Conservation (phyloP, 2,329 filamentous ascomycete genomes). For the Cordyceps cicadae region DNA sequence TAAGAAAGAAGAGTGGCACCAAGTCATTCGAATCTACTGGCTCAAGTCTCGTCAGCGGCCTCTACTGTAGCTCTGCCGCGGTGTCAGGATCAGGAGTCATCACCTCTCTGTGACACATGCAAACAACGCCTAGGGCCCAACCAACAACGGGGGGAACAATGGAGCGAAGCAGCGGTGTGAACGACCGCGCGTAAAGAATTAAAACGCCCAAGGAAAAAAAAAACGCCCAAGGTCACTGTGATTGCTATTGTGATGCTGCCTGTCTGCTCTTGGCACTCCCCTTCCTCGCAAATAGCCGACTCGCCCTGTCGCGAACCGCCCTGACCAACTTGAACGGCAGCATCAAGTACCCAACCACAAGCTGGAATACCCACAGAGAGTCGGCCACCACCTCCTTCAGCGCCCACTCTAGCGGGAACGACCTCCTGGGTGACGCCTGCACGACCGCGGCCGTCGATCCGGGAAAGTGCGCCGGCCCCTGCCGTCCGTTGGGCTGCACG, state of each 20-base stretch:
- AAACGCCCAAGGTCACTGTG: too few relatives aligned
- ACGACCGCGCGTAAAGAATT: too few relatives aligned
- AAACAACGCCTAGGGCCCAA: neutral
- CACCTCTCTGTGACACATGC: neutral
- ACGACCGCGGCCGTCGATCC: constrained; percentile 19
- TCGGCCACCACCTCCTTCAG: constrained; percentile 4
- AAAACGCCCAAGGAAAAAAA: too few relatives aligned
- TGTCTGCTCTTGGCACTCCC: neutral
- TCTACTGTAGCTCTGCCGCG: too few relatives aligned
- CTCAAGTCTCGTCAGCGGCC: too few relatives aligned
- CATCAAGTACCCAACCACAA: neutral
- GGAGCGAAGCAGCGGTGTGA: too few relatives aligned
- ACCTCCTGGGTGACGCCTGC: constrained; percentile 14
- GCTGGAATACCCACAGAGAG: constrained; percentile 3
- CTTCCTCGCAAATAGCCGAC: neutral
- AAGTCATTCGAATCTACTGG: too few relatives aligned
- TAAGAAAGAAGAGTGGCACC: too few relatives aligned
- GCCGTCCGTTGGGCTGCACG: constrained; percentile 16
- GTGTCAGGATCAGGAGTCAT: too few relatives aligned
- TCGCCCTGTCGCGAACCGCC: neutral
- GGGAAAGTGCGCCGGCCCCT: constrained; percentile 20
- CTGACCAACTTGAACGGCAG: neutral
- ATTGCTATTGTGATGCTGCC: neutral
- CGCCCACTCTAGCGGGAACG: constrained; percentile 19
- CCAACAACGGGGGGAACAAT: too few relatives aligned